Conservation (phyloP, 1,139 yeast genomes). For the Geotrichum armillariae region DNA sequence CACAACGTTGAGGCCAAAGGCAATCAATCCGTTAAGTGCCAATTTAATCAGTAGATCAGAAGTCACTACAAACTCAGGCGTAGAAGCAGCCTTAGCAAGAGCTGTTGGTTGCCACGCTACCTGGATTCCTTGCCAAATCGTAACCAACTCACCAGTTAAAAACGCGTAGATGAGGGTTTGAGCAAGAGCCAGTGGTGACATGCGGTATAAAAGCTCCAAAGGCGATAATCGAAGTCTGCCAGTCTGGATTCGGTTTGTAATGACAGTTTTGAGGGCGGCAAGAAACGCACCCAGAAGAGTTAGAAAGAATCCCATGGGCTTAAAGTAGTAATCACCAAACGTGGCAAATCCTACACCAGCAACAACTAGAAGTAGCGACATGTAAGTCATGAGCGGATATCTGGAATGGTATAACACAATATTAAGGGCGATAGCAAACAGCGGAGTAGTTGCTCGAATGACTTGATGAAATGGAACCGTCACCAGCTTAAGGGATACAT, state of each 20-base stretch:
- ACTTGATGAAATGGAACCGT: conserved; percentile 35
- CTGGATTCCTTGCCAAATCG: conserved; percentile 17
- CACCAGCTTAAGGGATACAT: conserved; percentile 32
- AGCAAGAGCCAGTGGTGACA: conserved; percentile 31
- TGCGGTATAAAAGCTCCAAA: conserved; percentile 32
- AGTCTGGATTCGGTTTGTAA: conserved; percentile 32
- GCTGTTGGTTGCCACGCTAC: conserved; percentile 20
- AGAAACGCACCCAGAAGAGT: conserved; percentile 31
- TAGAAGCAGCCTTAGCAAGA: conserved; percentile 2
- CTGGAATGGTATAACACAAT: conserved; percentile 27
- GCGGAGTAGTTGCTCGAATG: conserved; percentile 33
- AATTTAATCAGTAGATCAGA: conserved; percentile 26
- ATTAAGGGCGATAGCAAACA: conserved; percentile 31
- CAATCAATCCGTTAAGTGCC: conserved; percentile 30
- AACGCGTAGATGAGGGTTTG: conserved; percentile 31
- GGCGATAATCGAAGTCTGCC: conserved; percentile 31
- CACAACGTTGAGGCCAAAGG: conserved; percentile 32
- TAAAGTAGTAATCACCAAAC: conserved; percentile 31
- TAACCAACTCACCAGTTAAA: conserved; percentile 30
- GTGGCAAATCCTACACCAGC: conserved; percentile 29
- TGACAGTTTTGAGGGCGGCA: conserved; percentile 33
- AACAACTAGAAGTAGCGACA: conserved; percentile 28
- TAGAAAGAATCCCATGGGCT: conserved; percentile 30
- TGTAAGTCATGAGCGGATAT: conserved; percentile 30
- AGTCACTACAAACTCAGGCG: conserved; percentile 21